These are phyloP conservation scores for Sporobolomyces roseus DNA, from an alignment of 768 basidiomycete species.

Conservation along the genomic window DNA sequence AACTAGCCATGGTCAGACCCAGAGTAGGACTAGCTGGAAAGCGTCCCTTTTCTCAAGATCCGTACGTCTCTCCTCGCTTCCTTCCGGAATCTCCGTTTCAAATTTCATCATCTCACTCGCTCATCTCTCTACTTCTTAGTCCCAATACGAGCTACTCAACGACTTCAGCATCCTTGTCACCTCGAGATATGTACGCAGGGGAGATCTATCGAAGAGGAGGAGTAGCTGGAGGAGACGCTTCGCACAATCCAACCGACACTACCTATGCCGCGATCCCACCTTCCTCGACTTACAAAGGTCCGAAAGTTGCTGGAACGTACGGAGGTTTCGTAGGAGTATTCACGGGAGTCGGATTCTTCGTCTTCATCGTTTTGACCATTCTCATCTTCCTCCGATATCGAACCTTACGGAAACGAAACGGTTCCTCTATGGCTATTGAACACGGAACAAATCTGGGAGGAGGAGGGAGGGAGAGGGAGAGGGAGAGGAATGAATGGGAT, in stretches of 20 bases:
- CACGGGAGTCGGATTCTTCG: slow-evolving; percentile 23
- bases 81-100: too few relatives aligned
- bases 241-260: slow-evolving; percentile 8
- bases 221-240: slow-evolving; percentile 13
- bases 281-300: slow-evolving; percentile 32
- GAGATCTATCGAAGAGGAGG: slow-evolving; percentile 14
- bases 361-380: slow-evolving; percentile 19
- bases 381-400: slow-evolving; percentile 18
- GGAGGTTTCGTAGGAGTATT: slow-evolving; percentile 39
- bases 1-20: too few relatives aligned
- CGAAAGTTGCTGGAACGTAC: slow-evolving; percentile 33
- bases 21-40: too few relatives aligned
- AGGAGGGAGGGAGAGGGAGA: background rate
- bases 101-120: too few relatives aligned
- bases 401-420: background rate
- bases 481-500: background rate
- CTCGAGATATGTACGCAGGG: too few relatives aligned
- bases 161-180: too few relatives aligned
- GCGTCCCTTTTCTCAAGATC: too few relatives aligned
- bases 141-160: too few relatives aligned
- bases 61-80: too few relatives aligned
- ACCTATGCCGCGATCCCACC: slow-evolving; percentile 33
- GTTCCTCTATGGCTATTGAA: background rate
- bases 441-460: background rate
- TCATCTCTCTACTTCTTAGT: too few relatives aligned